phyloP scores from a whole-genome alignment of 2,329 filamentous ascomycete genomes.

The Nemania diffusa region DNA sequence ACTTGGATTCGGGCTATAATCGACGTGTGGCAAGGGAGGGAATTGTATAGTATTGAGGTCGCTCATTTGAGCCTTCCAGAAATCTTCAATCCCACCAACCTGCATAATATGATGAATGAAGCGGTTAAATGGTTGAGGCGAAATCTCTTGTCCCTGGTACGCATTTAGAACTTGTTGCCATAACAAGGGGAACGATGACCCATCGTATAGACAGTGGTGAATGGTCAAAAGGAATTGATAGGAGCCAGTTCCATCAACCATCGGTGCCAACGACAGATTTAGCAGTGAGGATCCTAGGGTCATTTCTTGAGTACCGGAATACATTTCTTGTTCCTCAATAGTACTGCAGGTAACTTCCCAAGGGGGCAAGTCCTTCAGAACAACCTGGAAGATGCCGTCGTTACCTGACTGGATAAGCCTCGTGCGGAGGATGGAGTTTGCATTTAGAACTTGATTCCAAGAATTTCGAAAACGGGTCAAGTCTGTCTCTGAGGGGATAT shows the following conservation, averaged over 20 bases:
- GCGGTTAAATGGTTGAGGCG: slow-evolving; percentile 10
- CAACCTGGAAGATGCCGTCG: slow-evolving; percentile 22
- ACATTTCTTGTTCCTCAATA: slow-evolving; percentile 10
- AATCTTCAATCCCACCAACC: neutral
- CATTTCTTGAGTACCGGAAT: slow-evolving; percentile 2
- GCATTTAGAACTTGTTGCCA: slow-evolving; percentile 15
- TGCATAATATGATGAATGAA: slow-evolving; percentile 22
- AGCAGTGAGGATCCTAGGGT: slow-evolving; percentile 16
- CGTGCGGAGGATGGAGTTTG: slow-evolving; percentile 28
- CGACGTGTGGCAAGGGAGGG: slow-evolving; percentile 13
- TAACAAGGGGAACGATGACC: slow-evolving; percentile 12
- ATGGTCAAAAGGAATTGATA: slow-evolving; percentile 20
- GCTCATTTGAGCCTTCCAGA: slow-evolving; percentile 13
- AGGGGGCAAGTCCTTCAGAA: slow-evolving; percentile 3
- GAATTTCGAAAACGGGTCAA: slow-evolving; percentile 9
- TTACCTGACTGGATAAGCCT: slow-evolving; percentile 14
- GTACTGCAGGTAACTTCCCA: neutral
- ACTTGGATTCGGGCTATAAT: slow-evolving; percentile 20
- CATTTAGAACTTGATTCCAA: slow-evolving; percentile 18
- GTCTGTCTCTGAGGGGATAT: slow-evolving; percentile 12
- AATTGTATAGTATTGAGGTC: slow-evolving; percentile 14
- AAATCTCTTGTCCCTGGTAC: slow-evolving; percentile 6
- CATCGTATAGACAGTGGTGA: slow-evolving; percentile 31
- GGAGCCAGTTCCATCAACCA: neutral
- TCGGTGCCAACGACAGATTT: slow-evolving; percentile 13